A percentile compares a stretch with the other conserved stretches of the same genome.
Evolutionary conservation across 441 rosid genomes (phyloP).

Genomic region (Omphalea diandra): DNA sequence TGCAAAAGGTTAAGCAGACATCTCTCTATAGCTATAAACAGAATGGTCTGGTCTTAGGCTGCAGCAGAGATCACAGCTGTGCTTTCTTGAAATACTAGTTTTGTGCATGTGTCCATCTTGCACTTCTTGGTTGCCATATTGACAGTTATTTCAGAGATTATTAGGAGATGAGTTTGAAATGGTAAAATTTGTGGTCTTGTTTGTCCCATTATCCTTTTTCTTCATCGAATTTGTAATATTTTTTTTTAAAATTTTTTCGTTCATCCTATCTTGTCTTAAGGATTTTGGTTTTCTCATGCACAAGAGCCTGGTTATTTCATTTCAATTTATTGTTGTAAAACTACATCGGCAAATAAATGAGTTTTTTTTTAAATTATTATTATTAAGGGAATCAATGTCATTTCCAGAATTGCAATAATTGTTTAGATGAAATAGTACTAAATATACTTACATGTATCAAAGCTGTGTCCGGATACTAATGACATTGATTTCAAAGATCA

Average conservation of each 20-base stretch:
- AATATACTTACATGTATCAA: too few species aligned
- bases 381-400: too few species aligned
- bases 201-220: background rate
- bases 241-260: background rate
- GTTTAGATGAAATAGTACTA: too few species aligned
- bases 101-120: background rate
- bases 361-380: too few species aligned
- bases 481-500: too few species aligned
- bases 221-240: background rate
- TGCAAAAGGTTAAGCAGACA: background rate
- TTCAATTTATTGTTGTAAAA: slow-evolving; percentile 13
- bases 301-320: background rate
- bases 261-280: background rate
- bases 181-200: background rate
- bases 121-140: background rate
- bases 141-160: background rate
- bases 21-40: background rate
- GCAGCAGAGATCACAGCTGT: background rate
- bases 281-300: background rate
- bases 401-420: background rate
- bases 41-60: background rate
- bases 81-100: background rate
- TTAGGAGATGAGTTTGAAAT: background rate
- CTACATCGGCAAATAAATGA: too few species aligned
- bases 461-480: too few species aligned